Percentiles rank a stretch among this genome's conserved stretches.
Evolutionary conservation across 225 moss, liverwort and hornwort genomes (phyloP).

Genomic region (Sphagnum contortum): DNA sequence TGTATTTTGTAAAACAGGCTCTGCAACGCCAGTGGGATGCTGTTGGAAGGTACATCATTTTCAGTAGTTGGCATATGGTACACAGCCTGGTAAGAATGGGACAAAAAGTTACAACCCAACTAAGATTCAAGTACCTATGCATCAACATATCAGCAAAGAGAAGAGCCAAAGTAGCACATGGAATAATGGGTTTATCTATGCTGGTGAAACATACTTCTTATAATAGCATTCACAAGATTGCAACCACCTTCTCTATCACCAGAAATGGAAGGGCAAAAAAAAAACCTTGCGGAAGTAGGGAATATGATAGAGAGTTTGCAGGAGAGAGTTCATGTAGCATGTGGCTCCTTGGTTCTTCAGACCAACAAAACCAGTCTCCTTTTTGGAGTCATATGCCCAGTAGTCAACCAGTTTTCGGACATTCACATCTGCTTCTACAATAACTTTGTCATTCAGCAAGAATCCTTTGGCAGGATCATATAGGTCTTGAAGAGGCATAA

Average conservation of each 20-base stretch:
- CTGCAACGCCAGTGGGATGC: slow-evolving; percentile 78
- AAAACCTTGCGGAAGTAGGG: slow-evolving; percentile 71
- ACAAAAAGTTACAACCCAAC: background rate
- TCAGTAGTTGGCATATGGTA: slow-evolving; percentile 83
- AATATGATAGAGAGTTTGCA: slow-evolving; percentile 74
- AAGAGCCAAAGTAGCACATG: too few relatives aligned
- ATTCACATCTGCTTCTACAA: slow-evolving; percentile 72
- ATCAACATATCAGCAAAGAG: too few relatives aligned
- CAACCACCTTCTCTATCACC: too few relatives aligned
- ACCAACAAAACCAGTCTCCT: slow-evolving; percentile 75
- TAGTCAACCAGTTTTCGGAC: slow-evolving; percentile 66
- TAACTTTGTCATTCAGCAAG: slow-evolving; percentile 59
- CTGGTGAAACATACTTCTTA: too few relatives aligned
- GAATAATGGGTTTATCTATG: too few relatives aligned
- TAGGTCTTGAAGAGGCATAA: slow-evolving; percentile 67
- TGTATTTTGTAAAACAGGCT: slow-evolving; percentile 83
- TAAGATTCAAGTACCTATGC: too few relatives aligned
- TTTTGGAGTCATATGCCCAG: slow-evolving; percentile 77
- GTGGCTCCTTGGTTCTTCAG: slow-evolving; percentile 84
- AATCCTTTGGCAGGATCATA: slow-evolving; percentile 67
- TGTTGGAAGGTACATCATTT: slow-evolving; percentile 70
- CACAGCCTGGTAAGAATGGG: slow-evolving; percentile 31
- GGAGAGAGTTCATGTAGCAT: slow-evolving; percentile 77
- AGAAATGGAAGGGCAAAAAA: too few relatives aligned
- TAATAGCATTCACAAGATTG: too few relatives aligned